Conservation (phyloP, 148 eudicot genomes). For the Fagopyrum homotropicum region DNA sequence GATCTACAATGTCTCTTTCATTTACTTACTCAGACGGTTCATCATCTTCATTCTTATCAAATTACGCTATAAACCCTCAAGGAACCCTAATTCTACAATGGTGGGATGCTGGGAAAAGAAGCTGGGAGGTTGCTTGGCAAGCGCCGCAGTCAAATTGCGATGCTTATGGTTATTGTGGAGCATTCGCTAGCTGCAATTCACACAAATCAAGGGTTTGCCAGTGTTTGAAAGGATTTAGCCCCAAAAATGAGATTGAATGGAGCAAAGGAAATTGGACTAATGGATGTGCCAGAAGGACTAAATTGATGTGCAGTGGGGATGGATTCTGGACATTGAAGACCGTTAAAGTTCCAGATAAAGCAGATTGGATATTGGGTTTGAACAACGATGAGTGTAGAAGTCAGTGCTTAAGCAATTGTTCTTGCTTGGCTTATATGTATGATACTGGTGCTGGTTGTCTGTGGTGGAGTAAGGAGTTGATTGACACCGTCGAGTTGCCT, state of each 20-base stretch:
- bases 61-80: neutral
- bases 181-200: constrained; percentile 26
- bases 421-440: constrained; percentile 33
- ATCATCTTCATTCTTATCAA: constrained; percentile 11
- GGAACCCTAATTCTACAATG: neutral
- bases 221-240: constrained; percentile 34
- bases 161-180: constrained; percentile 29
- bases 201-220: constrained; percentile 16
- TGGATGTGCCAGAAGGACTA: constrained; percentile 27
- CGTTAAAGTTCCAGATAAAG: constrained; percentile 43
- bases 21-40: constrained; percentile 15
- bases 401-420: constrained; percentile 39
- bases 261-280: constrained; percentile 24
- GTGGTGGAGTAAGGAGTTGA: constrained; percentile 18
- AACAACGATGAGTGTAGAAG: constrained; percentile 22
- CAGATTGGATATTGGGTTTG: constrained; percentile 20
- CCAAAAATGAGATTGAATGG: constrained; percentile 27
- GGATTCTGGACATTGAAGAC: constrained; percentile 33
- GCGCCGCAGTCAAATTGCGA: constrained; percentile 20
- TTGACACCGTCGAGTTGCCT: neutral
- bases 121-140: neutral
- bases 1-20: constrained; percentile 15
- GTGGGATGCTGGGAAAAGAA: neutral
- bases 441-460: constrained; percentile 34
- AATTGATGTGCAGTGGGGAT: constrained; percentile 20